phyloP scores from a whole-genome alignment of 176 grass and related monocot species.

The Saccharum spontaneum region DNA sequence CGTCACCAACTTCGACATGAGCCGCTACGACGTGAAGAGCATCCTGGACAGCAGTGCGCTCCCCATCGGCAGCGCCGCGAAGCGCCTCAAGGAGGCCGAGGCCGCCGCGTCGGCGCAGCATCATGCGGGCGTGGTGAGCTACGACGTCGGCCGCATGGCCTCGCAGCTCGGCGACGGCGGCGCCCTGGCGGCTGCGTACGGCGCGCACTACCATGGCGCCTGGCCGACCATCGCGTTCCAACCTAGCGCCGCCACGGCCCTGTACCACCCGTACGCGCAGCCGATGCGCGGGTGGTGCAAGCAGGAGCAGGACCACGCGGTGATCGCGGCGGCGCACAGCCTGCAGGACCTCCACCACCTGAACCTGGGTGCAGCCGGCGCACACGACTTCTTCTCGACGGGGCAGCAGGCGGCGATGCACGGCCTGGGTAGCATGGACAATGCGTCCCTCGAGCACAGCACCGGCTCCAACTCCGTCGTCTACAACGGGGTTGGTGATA shows the following conservation, averaged over 20 bases:
- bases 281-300: constrained; percentile 65
- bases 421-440: constrained; percentile 50
- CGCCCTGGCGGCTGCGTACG: constrained; percentile 2
- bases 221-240: constrained; percentile 80
- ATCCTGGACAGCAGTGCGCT: constrained; percentile 73
- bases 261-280: constrained; percentile 58
- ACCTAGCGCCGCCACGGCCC: not conserved
- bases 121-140: constrained; percentile 26
- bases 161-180: constrained; percentile 24
- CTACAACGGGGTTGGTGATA: constrained; percentile 42
- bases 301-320: constrained; percentile 64
- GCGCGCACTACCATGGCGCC: constrained; percentile 28
- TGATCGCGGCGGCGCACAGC: constrained; percentile 64
- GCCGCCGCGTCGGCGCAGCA: constrained; percentile 26
- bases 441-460: constrained; percentile 66
- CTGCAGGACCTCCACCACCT: constrained; percentile 66
- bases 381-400: constrained; percentile 65
- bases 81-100: constrained; percentile 73
- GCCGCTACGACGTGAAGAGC: constrained; percentile 83
- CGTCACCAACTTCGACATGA: constrained; percentile 93
- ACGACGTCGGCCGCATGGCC: constrained; percentile 40
- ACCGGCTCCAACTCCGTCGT: constrained; percentile 68
- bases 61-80: constrained; percentile 62
- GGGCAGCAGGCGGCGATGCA: constrained; percentile 16
- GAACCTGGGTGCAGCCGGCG: constrained; percentile 32